phyloP scores from a whole-genome alignment of 345 rosid species.

The Euphorbia peplus region DNA sequence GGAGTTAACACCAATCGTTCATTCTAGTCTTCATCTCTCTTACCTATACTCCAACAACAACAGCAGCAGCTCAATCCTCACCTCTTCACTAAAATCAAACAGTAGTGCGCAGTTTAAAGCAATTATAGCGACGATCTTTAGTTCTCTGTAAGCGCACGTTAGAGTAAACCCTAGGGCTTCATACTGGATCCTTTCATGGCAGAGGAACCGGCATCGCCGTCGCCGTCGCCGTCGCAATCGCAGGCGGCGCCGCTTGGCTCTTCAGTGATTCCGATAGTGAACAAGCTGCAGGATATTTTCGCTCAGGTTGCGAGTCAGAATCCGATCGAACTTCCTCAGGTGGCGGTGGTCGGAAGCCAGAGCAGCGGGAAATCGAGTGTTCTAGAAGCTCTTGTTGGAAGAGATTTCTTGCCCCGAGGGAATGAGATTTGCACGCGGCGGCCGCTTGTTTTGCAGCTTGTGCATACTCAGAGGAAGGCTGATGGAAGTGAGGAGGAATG shows the following conservation, averaged over 20 bases:
- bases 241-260: conserved; percentile 50
- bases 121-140: not conserved
- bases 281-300: conserved; percentile 93
- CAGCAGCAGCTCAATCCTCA: not conserved
- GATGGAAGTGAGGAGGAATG: conserved; percentile 76
- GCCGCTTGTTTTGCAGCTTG: conserved; percentile 90
- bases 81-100: not conserved
- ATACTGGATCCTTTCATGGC: conserved; percentile 23
- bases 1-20: not conserved
- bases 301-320: conserved; percentile 92
- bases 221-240: conserved; percentile 14
- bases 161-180: conserved; percentile 11
- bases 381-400: conserved; percentile 92
- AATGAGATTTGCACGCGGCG: conserved; percentile 92
- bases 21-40: not conserved
- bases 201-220: conserved; percentile 26
- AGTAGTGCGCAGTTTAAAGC: too few relatives aligned
- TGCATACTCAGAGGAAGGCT: conserved; percentile 65
- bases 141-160: not conserved
- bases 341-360: conserved; percentile 97
- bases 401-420: conserved; percentile 95
- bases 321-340: conserved; percentile 94
- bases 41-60: not conserved
- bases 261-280: conserved; percentile 89
- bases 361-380: conserved; percentile 99